Percentiles rank a stretch among this genome's conserved stretches.
Conservation (phyloP, 2,329 filamentous ascomycete genomes). For the Aspergillus tanneri region DNA sequence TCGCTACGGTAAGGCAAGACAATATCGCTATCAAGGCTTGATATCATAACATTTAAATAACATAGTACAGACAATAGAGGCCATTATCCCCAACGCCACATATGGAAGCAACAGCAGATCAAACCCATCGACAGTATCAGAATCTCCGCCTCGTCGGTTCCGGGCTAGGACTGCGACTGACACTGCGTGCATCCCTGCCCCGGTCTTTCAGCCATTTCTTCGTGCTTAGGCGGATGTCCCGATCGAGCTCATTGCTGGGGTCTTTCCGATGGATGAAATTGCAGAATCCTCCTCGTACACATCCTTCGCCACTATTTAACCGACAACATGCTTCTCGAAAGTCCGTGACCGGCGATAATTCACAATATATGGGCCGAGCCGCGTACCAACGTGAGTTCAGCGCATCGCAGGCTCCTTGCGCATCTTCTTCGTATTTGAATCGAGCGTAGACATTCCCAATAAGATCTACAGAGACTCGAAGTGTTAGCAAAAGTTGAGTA, state of each 20-base stretch:
- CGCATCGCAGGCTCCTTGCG: constrained; percentile 88
- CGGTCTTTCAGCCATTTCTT: constrained; percentile 94
- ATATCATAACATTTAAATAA: constrained; percentile 29
- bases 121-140: too few species aligned
- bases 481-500: neutral
- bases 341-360: constrained; percentile 93
- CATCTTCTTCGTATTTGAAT: constrained; percentile 99
- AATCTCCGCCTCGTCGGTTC: constrained; percentile 75
- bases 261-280: constrained; percentile 99
- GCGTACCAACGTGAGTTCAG: constrained; percentile 97
- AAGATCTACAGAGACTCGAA: constrained; percentile 61
- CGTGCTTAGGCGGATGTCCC: constrained; percentile 80
- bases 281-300: constrained; percentile 94
- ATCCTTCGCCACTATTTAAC: constrained; percentile 90
- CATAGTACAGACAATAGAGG: constrained; percentile 15
- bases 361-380: constrained; percentile 95
- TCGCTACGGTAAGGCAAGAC: constrained; percentile 1
- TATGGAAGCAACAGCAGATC: constrained; percentile 17
- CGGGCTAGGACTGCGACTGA: constrained; percentile 78
- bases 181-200: constrained; percentile 79
- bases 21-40: constrained; percentile 21
- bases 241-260: constrained; percentile 80
- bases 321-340: constrained; percentile 97
- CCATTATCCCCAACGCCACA: constrained; percentile 24
- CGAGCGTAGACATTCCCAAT: constrained; percentile 99